Base-by-base conservation (phyloP, 441 rosid genomes). In the Pelargonium myrrhifolium region DNA sequence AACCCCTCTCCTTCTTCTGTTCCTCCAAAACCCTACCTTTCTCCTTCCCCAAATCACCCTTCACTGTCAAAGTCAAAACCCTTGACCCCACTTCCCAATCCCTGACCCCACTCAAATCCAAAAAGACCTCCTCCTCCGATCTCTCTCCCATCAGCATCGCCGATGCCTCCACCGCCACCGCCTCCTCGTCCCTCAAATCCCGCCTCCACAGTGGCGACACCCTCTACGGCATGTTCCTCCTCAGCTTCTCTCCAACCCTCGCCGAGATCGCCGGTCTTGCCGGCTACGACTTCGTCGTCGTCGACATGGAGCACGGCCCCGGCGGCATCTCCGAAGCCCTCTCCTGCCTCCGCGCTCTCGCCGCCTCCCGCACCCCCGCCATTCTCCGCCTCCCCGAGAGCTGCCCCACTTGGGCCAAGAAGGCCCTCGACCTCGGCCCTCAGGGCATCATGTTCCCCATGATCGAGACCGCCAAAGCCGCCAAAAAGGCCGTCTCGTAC, bases 261-360 rank as follows among this genome's bases (percentile, higher is more conserved):
- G 96, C 96, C 47, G 97, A 93, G 84, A 93, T 93, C 77, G 84
- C 82, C 0, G 96, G 85, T 62, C 81, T 85, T 40, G 76, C 98
- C 6, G 98, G 96, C 11, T 89, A 90, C 76, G 98, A 90, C 68
- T 93, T 84, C 76, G 97, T 78, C 28, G 97, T 93, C 55, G 81
- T 93, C 31, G 98, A 93, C 80, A 90, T 93, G 97, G 98, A 93
- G 74, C 97, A 93, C 72, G 98, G 98, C 26, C 92, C 86, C 37
- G 96, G 96, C 0, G 97, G 92, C 1, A 82, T 90, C 73, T 65
- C 82, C 66, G 94, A 84, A 12, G 86, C 98, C 18, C 82, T 89
- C 37, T 73, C 79, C 53, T 83, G 91, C 70, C 84, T 92, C 59
- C 88, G 84, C 24, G 82, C 89, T 1, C 89, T 92, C 51, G 75